phyloP scores from a whole-genome alignment of 2,329 filamentous ascomycete genomes.

The Pseudogymnoascus sp. region DNA sequence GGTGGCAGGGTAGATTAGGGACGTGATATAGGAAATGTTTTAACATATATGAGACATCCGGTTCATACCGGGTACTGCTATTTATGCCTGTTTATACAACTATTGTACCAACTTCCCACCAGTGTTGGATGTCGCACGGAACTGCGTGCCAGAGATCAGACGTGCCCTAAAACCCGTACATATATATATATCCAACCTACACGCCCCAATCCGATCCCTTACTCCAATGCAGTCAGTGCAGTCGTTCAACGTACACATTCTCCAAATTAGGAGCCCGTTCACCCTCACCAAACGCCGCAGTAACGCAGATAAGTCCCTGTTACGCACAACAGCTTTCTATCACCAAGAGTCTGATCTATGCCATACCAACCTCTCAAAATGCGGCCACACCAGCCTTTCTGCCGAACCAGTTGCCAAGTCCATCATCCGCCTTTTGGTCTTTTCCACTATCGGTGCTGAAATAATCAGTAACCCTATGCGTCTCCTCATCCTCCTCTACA shows the following conservation, averaged over 20 bases:
- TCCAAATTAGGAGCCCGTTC: background rate
- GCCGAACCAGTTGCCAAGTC: constrained; percentile 78
- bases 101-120: background rate
- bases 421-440: constrained; percentile 36
- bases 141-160: background rate
- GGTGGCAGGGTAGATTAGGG: background rate
- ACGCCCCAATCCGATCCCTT: background rate
- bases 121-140: background rate
- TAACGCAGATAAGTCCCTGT: background rate
- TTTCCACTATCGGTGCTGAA: constrained; percentile 38
- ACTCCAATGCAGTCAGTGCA: background rate
- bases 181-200: background rate
- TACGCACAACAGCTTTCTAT: background rate
- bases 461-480: constrained; percentile 68
- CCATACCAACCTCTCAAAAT: constrained; percentile 21
- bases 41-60: background rate
- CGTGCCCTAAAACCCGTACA: background rate
- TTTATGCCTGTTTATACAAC: background rate
- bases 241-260: background rate
- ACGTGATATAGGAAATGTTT: constrained; percentile 1
- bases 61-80: background rate
- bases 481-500: constrained; percentile 59
- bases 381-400: constrained; percentile 23
- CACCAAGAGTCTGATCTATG: background rate
- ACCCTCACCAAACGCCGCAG: background rate